These are phyloP conservation scores for Cryptosporidium xiaoi DNA, from an alignment of 169 alveolate genomes.

Conservation along the genomic window DNA sequence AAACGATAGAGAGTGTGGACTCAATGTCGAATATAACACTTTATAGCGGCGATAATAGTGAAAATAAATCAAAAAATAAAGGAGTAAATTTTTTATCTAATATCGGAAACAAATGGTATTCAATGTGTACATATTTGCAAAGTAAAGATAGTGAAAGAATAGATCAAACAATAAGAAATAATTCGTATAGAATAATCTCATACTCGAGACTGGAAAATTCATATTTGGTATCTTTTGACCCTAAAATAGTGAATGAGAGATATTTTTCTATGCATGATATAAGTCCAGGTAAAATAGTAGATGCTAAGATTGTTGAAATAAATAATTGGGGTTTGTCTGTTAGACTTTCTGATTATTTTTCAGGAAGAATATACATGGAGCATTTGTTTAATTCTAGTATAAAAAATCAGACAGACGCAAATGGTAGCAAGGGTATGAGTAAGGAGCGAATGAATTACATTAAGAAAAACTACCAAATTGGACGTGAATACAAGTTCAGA, in stretches of 20 bases:
- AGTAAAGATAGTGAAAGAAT: constrained; percentile 22
- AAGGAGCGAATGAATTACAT: constrained; percentile 42
- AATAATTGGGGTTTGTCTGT: constrained; percentile 62
- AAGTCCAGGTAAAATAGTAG: constrained; percentile 40
- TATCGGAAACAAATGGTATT: constrained; percentile 21
- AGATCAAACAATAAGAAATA: constrained; percentile 3
- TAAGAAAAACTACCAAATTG: constrained; percentile 64
- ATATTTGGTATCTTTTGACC: constrained; percentile 38
- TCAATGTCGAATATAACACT: constrained; percentile 11
- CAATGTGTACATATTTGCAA: constrained; percentile 8
- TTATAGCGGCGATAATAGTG: not conserved
- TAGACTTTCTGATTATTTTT: constrained; percentile 40
- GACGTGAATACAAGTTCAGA: constrained; percentile 35
- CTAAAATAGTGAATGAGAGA: constrained; percentile 26
- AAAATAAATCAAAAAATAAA: not conserved
- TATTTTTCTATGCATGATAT: constrained; percentile 26
- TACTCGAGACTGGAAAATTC: constrained; percentile 51
- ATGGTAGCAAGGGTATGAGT: constrained; percentile 11
- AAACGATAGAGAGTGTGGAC: not conserved
- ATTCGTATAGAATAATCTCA: constrained; percentile 23
- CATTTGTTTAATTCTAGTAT: constrained; percentile 30
- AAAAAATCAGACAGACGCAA: not conserved
- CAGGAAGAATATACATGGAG: constrained; percentile 53
- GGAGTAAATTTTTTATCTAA: constrained; percentile 9
- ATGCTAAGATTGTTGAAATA: constrained; percentile 30